A percentile compares a stretch with the other conserved stretches of the same genome.
phyloP scores from a whole-genome alignment of 192 early-diverging fungal species.

The Coemansia sp. region DNA sequence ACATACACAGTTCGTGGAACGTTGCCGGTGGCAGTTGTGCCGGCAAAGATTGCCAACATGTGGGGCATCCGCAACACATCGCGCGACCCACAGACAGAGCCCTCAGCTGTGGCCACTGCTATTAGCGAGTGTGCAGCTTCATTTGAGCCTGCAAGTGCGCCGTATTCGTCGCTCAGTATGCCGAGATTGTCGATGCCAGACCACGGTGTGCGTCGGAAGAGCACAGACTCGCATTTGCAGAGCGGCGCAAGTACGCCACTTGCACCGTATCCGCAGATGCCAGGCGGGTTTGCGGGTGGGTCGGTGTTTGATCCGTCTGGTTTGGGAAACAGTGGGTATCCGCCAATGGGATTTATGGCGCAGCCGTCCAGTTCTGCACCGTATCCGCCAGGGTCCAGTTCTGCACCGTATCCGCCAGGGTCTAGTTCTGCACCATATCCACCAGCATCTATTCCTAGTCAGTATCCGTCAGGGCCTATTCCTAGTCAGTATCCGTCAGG shows the following conservation, averaged over 20 bases:
- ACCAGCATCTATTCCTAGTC: too few relatives aligned
- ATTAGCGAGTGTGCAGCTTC: background rate
- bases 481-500: too few relatives aligned
- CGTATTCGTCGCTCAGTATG: background rate
- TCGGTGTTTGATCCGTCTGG: background rate
- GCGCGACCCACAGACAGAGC: slow-evolving; percentile 3
- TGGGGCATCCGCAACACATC: slow-evolving; percentile 32
- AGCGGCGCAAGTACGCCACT: background rate
- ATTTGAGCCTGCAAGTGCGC: background rate
- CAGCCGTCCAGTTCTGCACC: background rate
- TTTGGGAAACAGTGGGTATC: background rate
- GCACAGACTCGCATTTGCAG: background rate
- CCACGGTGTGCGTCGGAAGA: background rate
- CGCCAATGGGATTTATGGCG: background rate
- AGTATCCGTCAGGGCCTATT: too few relatives aligned
- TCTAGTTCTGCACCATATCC: too few relatives aligned
- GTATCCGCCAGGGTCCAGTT: background rate
- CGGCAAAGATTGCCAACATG: slow-evolving; percentile 20
- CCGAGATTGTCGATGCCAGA: background rate
- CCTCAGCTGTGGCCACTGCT: background rate
- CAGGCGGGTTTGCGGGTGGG: background rate
- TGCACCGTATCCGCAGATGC: background rate
- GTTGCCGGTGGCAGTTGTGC: slow-evolving; percentile 32
- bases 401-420: background rate
- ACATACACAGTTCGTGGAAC: slow-evolving; percentile 24